phyloP scores from a whole-genome alignment of 805 yeast genomes.

The Nakazawaea anatomiae region DNA sequence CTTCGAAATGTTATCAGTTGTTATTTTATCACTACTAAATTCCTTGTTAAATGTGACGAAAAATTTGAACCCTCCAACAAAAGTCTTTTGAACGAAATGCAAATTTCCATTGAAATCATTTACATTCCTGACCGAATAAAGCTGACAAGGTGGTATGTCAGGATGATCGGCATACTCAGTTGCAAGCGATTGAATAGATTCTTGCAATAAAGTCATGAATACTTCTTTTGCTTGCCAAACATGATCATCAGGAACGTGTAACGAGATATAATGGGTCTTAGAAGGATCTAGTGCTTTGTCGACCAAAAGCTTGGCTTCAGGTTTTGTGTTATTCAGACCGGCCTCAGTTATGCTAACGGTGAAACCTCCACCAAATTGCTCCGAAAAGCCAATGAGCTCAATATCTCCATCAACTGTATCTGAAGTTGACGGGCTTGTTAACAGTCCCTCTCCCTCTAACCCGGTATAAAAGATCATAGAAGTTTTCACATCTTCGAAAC shows the following conservation, averaged over 20 bases:
- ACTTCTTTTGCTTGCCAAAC: slow-evolving; percentile 79
- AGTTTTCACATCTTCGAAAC: slow-evolving; percentile 42
- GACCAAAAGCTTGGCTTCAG: slow-evolving; percentile 21
- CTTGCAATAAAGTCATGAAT: slow-evolving; percentile 62
- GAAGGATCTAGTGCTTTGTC: slow-evolving; percentile 49
- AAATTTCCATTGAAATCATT: slow-evolving; percentile 65
- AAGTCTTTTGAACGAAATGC: slow-evolving; percentile 74
- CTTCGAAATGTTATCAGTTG: slow-evolving; percentile 27
- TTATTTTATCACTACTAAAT: slow-evolving; percentile 33
- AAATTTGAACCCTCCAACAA: slow-evolving; percentile 69
- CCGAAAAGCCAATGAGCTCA: slow-evolving; percentile 45
- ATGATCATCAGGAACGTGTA: slow-evolving; percentile 64
- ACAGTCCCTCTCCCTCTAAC: slow-evolving; percentile 55
- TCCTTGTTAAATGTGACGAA: slow-evolving; percentile 57
- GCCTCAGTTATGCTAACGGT: slow-evolving; percentile 54
- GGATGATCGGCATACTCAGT: slow-evolving; percentile 20
- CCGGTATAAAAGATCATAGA: slow-evolving; percentile 77
- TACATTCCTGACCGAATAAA: slow-evolving; percentile 52
- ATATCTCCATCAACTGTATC: slow-evolving; percentile 28
- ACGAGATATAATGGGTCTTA: slow-evolving; percentile 57
- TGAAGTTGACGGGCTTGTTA: slow-evolving; percentile 29
- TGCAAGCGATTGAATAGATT: slow-evolving; percentile 48
- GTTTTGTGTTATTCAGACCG: slow-evolving; percentile 38
- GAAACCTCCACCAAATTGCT: slow-evolving; percentile 62
- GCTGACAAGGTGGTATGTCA: slow-evolving; percentile 39